Base-by-base conservation (phyloP, 306 rosid species). In the Erythrophleum fordii region DNA sequence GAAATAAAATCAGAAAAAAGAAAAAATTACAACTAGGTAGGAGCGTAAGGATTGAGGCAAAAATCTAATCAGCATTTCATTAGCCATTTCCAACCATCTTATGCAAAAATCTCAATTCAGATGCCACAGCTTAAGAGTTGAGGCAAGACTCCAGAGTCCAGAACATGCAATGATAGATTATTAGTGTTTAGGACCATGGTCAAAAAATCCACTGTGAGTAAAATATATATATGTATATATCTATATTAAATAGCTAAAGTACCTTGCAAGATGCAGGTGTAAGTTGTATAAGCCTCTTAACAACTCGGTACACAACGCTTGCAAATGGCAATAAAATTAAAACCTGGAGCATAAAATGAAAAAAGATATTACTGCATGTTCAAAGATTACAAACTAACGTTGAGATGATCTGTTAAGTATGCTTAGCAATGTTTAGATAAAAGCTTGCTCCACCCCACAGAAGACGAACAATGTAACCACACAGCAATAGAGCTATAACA, bases 221-320 rank as follows among this genome's bases (percentile, higher is more conserved):
- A 46, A 23, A 75, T 26, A 22, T n/a, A n/a, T n/a, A n/a, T n/a
- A n/a, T n/a, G n/a, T n/a, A n/a, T n/a, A n/a, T n/a, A n/a, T n/a
- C n/a, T n/a, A n/a, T n/a, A n/a, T n/a, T n/a, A n/a, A n/a, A n/a
- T n/a, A 66, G 73, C 49, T 7, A 41, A 69, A 69, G 58, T 87
- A 95, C 99, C 97, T 88, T 95, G 89, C 81, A 76, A 58, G 89
- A 85, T 75, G 93, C 81, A 65, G 99, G 99, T 17, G 97, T 88
- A 37, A 95, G 94, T 6, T 90, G 90, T 74, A 95, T 82, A 70
- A 95, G 86, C 91, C 97, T 93, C 90, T 90, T 92, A 55, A 95
- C 93, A 83, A 91, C 92, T 82, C 94, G 92, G 25, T 83, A 84
- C 20, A 87, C 79, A 39, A 85, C 88, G 87, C 92, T 89, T 59